Evolutionary conservation across 306 rosid genomes (phyloP).

Genomic region (Carpinus viminea): DNA sequence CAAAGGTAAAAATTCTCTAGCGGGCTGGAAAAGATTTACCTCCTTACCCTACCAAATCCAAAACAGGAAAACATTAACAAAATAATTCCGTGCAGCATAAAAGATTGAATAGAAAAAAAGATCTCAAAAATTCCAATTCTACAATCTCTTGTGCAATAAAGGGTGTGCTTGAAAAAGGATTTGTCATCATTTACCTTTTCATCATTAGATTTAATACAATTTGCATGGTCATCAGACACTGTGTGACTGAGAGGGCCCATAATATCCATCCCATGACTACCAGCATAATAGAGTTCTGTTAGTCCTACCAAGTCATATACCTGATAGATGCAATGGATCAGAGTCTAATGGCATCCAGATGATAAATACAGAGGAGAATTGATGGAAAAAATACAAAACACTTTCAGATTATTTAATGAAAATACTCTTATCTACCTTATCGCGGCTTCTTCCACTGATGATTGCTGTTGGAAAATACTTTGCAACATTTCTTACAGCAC

Average conservation of each 20-base stretch:
- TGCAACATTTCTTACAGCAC: constrained; percentile 62
- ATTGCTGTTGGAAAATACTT: constrained; percentile 78
- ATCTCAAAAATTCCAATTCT: not conserved
- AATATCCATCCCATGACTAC: constrained; percentile 99
- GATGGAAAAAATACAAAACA: not conserved
- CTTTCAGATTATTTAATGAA: not conserved
- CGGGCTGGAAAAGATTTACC: constrained; percentile 85
- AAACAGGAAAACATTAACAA: not conserved
- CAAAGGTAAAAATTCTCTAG: constrained; percentile 78
- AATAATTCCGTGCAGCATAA: not conserved
- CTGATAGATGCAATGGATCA: constrained; percentile 39
- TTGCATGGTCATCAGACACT: constrained; percentile 44
- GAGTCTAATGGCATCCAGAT: constrained; percentile 7
- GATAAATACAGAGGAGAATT: not conserved
- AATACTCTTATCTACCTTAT: constrained; percentile 49
- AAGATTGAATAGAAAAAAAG: not conserved
- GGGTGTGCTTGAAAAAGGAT: not conserved
- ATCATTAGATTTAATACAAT: constrained; percentile 54
- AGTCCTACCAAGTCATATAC: constrained; percentile 83
- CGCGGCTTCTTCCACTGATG: constrained; percentile 90
- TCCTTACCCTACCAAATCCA: constrained; percentile 63
- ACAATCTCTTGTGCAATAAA: not conserved
- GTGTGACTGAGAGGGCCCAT: constrained; percentile 55
- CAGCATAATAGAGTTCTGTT: constrained; percentile 93
- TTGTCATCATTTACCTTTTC: constrained; percentile 38